Evolutionary conservation across 805 yeast genomes (phyloP).

Genomic region (Tetrapisispora arboricola): DNA sequence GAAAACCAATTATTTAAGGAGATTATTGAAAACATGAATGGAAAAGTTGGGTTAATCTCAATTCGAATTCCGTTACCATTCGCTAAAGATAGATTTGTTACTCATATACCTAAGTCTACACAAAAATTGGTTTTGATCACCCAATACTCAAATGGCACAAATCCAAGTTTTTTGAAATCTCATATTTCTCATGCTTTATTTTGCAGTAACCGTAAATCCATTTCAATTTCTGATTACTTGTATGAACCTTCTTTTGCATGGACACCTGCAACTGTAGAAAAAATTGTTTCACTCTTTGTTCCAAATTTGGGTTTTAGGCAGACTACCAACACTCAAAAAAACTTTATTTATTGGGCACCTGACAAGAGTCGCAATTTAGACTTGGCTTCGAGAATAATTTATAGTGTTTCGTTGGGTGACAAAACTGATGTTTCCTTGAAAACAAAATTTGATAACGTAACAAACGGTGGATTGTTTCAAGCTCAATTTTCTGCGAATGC

Average conservation of each 20-base stretch:
- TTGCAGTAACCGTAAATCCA: conserved; percentile 28
- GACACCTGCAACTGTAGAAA: conserved; percentile 44
- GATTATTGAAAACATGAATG: conserved; percentile 30
- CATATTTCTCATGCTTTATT: conserved; percentile 68
- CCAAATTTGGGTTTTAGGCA: conserved; percentile 8
- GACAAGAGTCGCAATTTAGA: conserved; percentile 49
- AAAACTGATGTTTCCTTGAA: conserved; percentile 43
- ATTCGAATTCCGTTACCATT: conserved; percentile 78
- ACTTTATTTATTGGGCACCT: conserved; percentile 51
- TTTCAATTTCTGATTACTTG: conserved; percentile 42
- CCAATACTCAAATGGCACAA: conserved; percentile 35
- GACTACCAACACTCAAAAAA: conserved; percentile 20
- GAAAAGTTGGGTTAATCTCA: conserved; percentile 53
- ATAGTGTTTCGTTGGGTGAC: conserved; percentile 56
- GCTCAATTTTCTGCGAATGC: conserved; percentile 43
- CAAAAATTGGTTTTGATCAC: conserved; percentile 58
- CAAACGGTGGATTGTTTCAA: conserved; percentile 67
- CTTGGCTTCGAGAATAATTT: conserved; percentile 56
- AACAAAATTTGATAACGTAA: conserved; percentile 60
- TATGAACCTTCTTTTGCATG: conserved; percentile 44
- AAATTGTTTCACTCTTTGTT: conserved; percentile 37
- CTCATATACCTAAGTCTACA: conserved; percentile 47
- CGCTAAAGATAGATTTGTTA: conserved; percentile 48
- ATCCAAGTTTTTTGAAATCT: conserved; percentile 43
- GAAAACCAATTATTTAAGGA: conserved; percentile 48